Evolutionary conservation across 495 filamentous ascomycete species (phyloP).

Genomic region (Penicillium bovifimosum): DNA sequence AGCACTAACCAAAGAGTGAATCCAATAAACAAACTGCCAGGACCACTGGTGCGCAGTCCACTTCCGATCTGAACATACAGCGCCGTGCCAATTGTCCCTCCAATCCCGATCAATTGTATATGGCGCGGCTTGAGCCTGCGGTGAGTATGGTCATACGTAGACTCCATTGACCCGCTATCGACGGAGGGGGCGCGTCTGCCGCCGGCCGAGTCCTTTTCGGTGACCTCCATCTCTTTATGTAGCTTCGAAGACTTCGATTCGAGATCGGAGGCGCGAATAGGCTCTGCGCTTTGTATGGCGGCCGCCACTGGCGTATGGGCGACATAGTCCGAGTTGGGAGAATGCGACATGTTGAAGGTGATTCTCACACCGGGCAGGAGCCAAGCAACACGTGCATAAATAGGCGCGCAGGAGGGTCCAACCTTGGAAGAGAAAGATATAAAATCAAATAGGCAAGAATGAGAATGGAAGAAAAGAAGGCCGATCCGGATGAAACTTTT

Average conservation of each 20-base stretch:
- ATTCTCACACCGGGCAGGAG: background rate
- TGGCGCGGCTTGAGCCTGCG: constrained; percentile 61
- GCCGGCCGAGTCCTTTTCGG: constrained; percentile 16
- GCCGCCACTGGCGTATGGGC: constrained; percentile 9
- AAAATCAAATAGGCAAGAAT: background rate
- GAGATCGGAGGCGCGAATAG: constrained; percentile 6
- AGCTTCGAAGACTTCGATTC: constrained; percentile 8
- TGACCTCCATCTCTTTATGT: constrained; percentile 10
- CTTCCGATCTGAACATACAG: constrained; percentile 71
- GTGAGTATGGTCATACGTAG: constrained; percentile 43
- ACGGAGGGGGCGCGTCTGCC: constrained; percentile 20
- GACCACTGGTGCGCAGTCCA: constrained; percentile 64
- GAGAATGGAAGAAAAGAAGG: background rate
- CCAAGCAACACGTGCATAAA: background rate
- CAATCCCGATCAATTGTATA: constrained; percentile 70
- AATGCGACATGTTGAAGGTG: constrained; percentile 9
- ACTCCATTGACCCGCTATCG: constrained; percentile 24
- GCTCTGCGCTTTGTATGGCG: constrained; percentile 13
- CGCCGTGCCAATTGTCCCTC: constrained; percentile 76
- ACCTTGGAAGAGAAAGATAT: background rate
- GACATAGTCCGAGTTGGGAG: constrained; percentile 1
- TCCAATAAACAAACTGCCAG: constrained; percentile 69
- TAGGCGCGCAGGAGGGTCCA: background rate
- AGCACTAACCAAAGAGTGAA: constrained; percentile 45
- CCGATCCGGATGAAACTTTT: background rate